Conservation (phyloP, 805 yeast species). For the Wickerhamomyces ciferrii region DNA sequence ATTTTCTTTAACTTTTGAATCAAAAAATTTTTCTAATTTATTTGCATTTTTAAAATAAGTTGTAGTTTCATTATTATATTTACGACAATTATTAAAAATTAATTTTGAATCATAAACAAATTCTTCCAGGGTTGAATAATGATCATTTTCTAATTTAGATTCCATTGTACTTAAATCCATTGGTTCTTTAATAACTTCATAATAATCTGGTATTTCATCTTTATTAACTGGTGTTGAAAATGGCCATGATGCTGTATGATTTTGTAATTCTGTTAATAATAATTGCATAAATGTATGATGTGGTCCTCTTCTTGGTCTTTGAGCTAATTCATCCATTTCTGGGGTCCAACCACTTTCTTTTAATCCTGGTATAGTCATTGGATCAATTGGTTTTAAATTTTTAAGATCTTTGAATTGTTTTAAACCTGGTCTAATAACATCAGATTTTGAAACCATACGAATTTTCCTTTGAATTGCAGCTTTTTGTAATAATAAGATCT, state of each 20-base stretch:
- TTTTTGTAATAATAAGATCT: slow-evolving; percentile 79
- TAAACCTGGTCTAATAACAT: slow-evolving; percentile 78
- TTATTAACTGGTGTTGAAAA: slow-evolving; percentile 88
- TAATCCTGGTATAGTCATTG: slow-evolving; percentile 83
- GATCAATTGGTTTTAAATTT: slow-evolving; percentile 57
- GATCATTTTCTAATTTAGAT: slow-evolving; percentile 83
- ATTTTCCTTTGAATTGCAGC: slow-evolving; percentile 89
- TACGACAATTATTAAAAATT: slow-evolving; percentile 85
- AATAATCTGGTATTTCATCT: slow-evolving; percentile 94
- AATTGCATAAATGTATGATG: slow-evolving; percentile 93
- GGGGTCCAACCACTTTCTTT: slow-evolving; percentile 97
- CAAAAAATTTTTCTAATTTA: slow-evolving; percentile 86
- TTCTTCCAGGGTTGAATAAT: slow-evolving; percentile 85
- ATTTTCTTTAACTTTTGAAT: slow-evolving; percentile 74
- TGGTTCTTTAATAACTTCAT: slow-evolving; percentile 94
- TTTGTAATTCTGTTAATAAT: slow-evolving; percentile 79
- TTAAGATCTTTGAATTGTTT: slow-evolving; percentile 53
- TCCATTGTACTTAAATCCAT: slow-evolving; percentile 98
- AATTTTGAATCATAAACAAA: slow-evolving; percentile 84
- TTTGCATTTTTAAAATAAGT: slow-evolving; percentile 95
- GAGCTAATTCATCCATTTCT: slow-evolving; percentile 96
- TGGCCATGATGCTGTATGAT: slow-evolving; percentile 98
- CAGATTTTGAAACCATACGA: slow-evolving; percentile 70
- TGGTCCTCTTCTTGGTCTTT: slow-evolving; percentile 90
- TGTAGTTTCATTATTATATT: slow-evolving; percentile 90